A percentile compares a stretch with the other conserved stretches of the same genome.
Evolutionary conservation across 129 eudicot species (phyloP).

Genomic region (Tagetes erecta): DNA sequence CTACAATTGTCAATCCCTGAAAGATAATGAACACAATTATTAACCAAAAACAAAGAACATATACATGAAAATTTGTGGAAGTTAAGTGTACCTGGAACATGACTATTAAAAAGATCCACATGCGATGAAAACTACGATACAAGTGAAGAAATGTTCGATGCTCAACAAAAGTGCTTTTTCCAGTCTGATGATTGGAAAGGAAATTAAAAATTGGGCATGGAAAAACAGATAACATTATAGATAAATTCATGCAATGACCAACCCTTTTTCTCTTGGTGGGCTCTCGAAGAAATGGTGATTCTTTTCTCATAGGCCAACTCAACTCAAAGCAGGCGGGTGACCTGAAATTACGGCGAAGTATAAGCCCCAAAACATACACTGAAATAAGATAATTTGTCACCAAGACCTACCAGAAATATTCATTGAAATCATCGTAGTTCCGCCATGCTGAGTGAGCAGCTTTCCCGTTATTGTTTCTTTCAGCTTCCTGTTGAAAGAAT

Average conservation of each 20-base stretch:
- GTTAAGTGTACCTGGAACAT: conserved; percentile 82
- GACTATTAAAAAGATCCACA: conserved; percentile 89
- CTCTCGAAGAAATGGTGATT: conserved; percentile 61
- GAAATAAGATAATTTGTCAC: conserved; percentile 6
- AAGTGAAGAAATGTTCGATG: conserved; percentile 94
- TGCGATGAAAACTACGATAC: conserved; percentile 96
- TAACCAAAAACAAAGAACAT: background rate
- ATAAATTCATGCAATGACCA: conserved; percentile 32
- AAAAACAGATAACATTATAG: conserved; percentile 21
- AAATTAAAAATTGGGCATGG: conserved; percentile 16
- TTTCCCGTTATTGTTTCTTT: conserved; percentile 72
- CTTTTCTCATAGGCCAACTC: conserved; percentile 82
- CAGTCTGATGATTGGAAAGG: conserved; percentile 55
- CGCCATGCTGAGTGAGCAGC: conserved; percentile 97
- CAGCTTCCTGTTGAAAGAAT: conserved; percentile 73
- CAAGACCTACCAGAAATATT: conserved; percentile 80
- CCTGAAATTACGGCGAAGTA: conserved; percentile 47
- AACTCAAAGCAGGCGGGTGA: conserved; percentile 83
- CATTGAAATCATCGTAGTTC: conserved; percentile 96
- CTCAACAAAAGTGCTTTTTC: conserved; percentile 91
- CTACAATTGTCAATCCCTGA: conserved; percentile 83
- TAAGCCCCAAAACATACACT: conserved; percentile 14
- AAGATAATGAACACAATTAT: conserved; percentile 22
- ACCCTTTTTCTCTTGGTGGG: conserved; percentile 81
- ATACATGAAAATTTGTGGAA: background rate